A percentile compares a stretch with the other conserved stretches of the same genome.
These are phyloP conservation scores for Citrus unshiu DNA, from an alignment of 345 rosid species.

Conservation along the genomic window DNA sequence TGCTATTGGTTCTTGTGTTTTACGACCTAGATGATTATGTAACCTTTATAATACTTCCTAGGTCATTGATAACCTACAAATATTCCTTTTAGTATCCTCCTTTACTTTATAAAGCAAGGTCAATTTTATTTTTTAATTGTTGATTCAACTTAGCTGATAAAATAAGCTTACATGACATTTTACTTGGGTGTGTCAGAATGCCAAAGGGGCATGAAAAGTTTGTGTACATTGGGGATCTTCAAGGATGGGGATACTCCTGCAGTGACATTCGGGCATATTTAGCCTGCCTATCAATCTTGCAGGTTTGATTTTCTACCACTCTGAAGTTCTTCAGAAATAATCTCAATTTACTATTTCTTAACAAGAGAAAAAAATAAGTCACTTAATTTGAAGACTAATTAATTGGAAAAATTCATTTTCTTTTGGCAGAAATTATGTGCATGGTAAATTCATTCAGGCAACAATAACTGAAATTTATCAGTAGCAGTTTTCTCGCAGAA, in stretches of 20 bases:
- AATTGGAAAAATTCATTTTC: background rate
- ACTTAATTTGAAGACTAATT: background rate
- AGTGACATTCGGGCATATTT: constrained; percentile 76
- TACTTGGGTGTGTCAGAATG: constrained; percentile 42
- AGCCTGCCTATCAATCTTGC: constrained; percentile 66
- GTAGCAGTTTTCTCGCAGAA: background rate
- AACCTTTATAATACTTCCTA: background rate
- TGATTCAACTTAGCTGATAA: background rate
- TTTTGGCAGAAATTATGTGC: background rate
- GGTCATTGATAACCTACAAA: background rate
- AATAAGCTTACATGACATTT: constrained; percentile 5
- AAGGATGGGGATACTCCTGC: constrained; percentile 85
- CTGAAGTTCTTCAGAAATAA: no score
- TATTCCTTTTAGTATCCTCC: background rate
- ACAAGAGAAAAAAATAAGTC: background rate
- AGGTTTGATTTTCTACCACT: constrained; percentile 42
- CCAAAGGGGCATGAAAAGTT: constrained; percentile 79
- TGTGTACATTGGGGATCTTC: constrained; percentile 59
- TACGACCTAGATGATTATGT: background rate
- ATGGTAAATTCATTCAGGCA: background rate
- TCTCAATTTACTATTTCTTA: background rate
- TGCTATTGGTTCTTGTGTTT: background rate
- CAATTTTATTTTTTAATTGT: background rate
- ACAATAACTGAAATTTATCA: background rate
- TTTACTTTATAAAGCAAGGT: background rate